phyloP scores from a whole-genome alignment of 2,329 filamentous ascomycete genomes.

The Tolypocladium sp. region DNA sequence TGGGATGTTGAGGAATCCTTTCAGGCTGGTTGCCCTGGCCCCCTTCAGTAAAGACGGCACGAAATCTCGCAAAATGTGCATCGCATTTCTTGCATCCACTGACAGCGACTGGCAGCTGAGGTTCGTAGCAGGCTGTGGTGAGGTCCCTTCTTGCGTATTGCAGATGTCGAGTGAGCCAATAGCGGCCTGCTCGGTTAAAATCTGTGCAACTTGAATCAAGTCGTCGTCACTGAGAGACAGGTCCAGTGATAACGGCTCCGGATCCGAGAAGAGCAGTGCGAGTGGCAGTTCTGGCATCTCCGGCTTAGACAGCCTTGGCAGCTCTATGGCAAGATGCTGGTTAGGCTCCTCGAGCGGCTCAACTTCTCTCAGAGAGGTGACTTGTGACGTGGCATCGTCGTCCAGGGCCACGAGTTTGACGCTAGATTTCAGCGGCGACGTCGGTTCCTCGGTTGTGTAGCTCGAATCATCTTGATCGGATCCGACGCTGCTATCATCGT shows the following conservation, averaged over 20 bases:
- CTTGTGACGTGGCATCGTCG: slow-evolving; percentile 45
- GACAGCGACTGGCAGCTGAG: slow-evolving; percentile 32
- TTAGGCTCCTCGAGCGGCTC: slow-evolving; percentile 37
- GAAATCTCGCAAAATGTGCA: slow-evolving; percentile 35
- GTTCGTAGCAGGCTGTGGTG: slow-evolving; percentile 14
- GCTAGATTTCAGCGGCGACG: slow-evolving; percentile 40
- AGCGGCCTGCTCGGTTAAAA: slow-evolving; percentile 61
- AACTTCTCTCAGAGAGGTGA: slow-evolving; percentile 39
- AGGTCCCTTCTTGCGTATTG: slow-evolving; percentile 11
- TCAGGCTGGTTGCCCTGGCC: slow-evolving; percentile 27
- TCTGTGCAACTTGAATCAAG: slow-evolving; percentile 57
- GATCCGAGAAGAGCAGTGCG: slow-evolving; percentile 47
- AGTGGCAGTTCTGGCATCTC: slow-evolving; percentile 41
- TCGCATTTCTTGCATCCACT: slow-evolving; percentile 34
- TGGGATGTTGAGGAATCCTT: slow-evolving; percentile 45
- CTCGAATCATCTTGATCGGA: slow-evolving; percentile 50
- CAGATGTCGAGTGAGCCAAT: slow-evolving; percentile 35
- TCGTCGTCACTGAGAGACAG: slow-evolving; percentile 46
- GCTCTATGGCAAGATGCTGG: slow-evolving; percentile 36
- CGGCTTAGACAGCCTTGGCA: slow-evolving; percentile 37
- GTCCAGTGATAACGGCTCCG: slow-evolving; percentile 41
- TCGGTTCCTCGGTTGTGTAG: slow-evolving; percentile 38
- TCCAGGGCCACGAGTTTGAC: slow-evolving; percentile 31
- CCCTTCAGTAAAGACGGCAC: slow-evolving; percentile 35
- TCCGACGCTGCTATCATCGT: slow-evolving; percentile 39